Evolutionary conservation across 2,329 filamentous ascomycete species (phyloP).

Genomic region (Coniochaeta sp.): DNA sequence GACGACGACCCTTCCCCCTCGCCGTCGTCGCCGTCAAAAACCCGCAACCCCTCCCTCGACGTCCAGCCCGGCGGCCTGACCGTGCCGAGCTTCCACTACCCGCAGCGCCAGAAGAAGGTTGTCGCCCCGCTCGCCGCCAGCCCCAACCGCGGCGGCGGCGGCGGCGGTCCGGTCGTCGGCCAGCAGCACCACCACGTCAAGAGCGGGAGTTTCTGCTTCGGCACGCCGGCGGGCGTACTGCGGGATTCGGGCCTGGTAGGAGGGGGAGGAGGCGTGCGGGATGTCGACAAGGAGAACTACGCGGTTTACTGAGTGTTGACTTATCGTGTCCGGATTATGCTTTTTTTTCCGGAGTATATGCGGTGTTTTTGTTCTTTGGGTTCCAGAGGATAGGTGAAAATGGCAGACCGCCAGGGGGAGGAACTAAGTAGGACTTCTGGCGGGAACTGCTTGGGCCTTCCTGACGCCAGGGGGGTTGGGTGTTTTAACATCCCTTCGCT

Average conservation of each 20-base stretch:
- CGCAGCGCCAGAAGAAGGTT: slow-evolving; percentile 13
- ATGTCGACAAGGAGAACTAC: neutral
- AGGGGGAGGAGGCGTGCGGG: neutral
- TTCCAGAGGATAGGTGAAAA: no score
- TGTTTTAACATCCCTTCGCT: no score
- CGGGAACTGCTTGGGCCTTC: no score
- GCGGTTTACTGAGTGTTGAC: neutral
- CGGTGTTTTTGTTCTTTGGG: no score
- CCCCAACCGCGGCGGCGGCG: slow-evolving; percentile 31
- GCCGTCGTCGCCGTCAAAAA: no score
- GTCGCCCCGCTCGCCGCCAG: slow-evolving; percentile 32
- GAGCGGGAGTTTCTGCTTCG: neutral
- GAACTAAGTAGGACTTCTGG: no score
- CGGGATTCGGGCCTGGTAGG: neutral
- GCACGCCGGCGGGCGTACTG: neutral
- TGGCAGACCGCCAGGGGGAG: no score
- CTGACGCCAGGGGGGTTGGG: no score
- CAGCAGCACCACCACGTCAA: neutral
- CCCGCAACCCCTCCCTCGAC: neutral
- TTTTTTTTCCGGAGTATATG: no score
- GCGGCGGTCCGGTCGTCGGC: neutral
- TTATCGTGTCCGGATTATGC: no score
- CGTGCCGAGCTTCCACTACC: slow-evolving; percentile 22
- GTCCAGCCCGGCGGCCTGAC: slow-evolving; percentile 6
- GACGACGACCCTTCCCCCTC: neutral